phyloP scores from a whole-genome alignment of 208 protist genomes.

The Wallacemonas sp. region DNA sequence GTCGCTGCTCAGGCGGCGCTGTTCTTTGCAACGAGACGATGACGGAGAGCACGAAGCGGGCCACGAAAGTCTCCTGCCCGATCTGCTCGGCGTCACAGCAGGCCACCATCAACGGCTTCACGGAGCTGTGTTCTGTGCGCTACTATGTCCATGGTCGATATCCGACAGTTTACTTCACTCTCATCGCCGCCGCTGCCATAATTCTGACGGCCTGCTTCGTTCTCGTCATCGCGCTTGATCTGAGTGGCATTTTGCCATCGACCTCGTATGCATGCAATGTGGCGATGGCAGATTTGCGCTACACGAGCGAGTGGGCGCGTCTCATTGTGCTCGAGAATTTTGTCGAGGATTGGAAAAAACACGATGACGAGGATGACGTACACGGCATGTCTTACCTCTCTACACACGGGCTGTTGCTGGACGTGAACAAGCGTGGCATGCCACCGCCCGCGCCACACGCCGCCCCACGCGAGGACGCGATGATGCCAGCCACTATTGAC shows the following conservation, averaged over 20 bases:
- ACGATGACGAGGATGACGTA: too few relatives aligned
- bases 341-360: too few relatives aligned
- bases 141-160: conserved; percentile 1
- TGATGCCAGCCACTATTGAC: too few relatives aligned
- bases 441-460: too few relatives aligned
- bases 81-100: neutral
- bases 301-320: conserved; percentile 1
- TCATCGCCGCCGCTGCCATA: neutral
- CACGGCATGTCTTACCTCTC: neutral
- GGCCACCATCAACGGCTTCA: conserved; percentile 2
- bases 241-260: neutral
- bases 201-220: conserved; percentile 1
- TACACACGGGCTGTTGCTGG: neutral
- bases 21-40: neutral
- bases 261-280: conserved; percentile 4
- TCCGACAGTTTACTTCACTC: neutral
- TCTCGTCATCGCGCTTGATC: neutral
- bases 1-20: neutral
- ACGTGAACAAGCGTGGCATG: neutral
- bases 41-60: too few relatives aligned
- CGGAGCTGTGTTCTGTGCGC: conserved; percentile 1
- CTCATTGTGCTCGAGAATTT: neutral
- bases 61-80: neutral
- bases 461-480: too few relatives aligned
- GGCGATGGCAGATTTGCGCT: neutral